Percentiles rank a stretch among this genome's conserved stretches.
These are phyloP conservation scores for Pseudogymnoascus sp. DNA, from an alignment of 2,329 filamentous ascomycete species.

Conservation along the genomic window DNA sequence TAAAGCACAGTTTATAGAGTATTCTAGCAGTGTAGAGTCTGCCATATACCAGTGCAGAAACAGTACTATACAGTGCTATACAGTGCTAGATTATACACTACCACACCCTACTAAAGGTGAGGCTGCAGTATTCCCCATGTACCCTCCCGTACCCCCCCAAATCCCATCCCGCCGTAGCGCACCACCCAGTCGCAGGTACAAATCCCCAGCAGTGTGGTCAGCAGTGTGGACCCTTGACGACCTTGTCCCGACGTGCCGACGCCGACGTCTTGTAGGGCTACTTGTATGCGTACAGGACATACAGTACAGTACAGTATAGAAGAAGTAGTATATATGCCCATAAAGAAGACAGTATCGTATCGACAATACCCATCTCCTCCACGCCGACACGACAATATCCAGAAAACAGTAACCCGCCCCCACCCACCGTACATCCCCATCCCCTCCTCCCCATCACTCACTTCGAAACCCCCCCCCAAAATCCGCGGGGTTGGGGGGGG, in stretches of 20 bases:
- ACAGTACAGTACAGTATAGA: too few species aligned
- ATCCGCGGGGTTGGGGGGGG: too few species aligned
- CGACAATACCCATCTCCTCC: too few species aligned
- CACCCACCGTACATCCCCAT: too few species aligned
- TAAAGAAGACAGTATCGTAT: too few species aligned
- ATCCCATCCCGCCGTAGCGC: neutral
- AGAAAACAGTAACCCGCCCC: too few species aligned
- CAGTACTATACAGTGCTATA: neutral
- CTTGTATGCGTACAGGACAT: too few species aligned
- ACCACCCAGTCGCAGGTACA: neutral
- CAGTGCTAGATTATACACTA: neutral
- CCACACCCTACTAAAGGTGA: neutral
- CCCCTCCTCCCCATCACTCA: too few species aligned
- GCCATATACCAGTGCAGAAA: neutral
- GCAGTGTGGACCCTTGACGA: neutral
- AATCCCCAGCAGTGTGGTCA: too few species aligned
- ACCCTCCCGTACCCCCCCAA: neutral
- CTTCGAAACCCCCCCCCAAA: too few species aligned
- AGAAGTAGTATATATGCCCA: too few species aligned
- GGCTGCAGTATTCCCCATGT: neutral
- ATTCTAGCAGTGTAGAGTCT: neutral
- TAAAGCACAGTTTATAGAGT: neutral
- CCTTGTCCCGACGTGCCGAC: neutral
- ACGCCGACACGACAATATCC: too few species aligned
- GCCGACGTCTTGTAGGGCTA: neutral